Conservation (phyloP, 106 monocot genomes). For the Apostasia ramifera region DNA sequence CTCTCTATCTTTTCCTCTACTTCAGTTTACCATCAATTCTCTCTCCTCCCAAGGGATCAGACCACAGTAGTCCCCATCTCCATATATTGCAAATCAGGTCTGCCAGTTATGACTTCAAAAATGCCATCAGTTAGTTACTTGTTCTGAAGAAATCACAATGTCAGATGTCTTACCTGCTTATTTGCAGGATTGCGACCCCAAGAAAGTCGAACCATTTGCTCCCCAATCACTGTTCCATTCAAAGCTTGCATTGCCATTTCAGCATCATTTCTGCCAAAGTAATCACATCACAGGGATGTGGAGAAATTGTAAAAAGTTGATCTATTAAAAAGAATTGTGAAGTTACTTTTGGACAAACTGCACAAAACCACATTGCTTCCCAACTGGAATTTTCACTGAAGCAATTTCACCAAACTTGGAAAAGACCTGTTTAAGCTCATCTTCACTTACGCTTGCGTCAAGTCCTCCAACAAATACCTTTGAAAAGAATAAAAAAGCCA, state of each 20-base stretch:
- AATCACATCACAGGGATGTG: too few relatives aligned
- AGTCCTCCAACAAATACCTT: conserved; percentile 83
- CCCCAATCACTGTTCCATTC: conserved; percentile 45
- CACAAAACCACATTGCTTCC: conserved; percentile 81
- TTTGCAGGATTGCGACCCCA: conserved; percentile 59
- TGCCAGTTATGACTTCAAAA: too few relatives aligned
- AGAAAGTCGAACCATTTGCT: conserved; percentile 50
- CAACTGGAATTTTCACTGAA: conserved; percentile 63
- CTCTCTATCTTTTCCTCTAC: too few relatives aligned
- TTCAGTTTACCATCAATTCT: too few relatives aligned
- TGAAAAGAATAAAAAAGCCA: background rate
- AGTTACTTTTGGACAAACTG: conserved; percentile 57
- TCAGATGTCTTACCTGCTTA: conserved; percentile 21
- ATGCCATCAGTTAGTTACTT: too few relatives aligned
- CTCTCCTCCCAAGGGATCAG: too few relatives aligned
- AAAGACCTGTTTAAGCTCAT: conserved; percentile 56
- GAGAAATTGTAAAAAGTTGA: too few relatives aligned
- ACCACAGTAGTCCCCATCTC: too few relatives aligned
- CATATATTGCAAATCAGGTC: too few relatives aligned
- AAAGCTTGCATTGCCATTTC: conserved; percentile 46
- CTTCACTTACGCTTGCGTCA: conserved; percentile 62
- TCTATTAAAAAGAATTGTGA: too few relatives aligned
- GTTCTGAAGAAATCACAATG: too few relatives aligned
- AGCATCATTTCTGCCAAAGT: conserved; percentile 26
- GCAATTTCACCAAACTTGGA: conserved; percentile 61